These are phyloP conservation scores for Lithospermum erythrorhizon DNA, from an alignment of 257 asterid species.

Conservation along the genomic window DNA sequence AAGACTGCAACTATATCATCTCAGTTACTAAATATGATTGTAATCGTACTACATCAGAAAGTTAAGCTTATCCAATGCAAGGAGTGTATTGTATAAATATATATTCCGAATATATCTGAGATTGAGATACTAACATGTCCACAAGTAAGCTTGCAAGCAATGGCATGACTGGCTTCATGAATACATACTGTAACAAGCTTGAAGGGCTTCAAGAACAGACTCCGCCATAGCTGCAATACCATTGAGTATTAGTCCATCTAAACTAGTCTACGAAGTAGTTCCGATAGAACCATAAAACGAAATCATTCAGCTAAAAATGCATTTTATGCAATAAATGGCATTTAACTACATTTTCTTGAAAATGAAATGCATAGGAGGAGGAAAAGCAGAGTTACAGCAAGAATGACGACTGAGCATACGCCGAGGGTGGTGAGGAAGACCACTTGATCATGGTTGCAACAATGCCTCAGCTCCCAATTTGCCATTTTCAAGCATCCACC, in stretches of 20 bases:
- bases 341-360: background rate
- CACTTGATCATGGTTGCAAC: slow-evolving; percentile 40
- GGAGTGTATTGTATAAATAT: background rate
- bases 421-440: slow-evolving; percentile 32
- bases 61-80: background rate
- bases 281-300: no score
- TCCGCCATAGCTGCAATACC: slow-evolving; percentile 30
- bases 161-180: slow-evolving; percentile 40
- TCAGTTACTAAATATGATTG: no score
- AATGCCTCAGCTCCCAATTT: slow-evolving; percentile 38
- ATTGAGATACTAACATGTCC: slow-evolving; percentile 23
- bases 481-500: slow-evolving; percentile 14
- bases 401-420: slow-evolving; percentile 37
- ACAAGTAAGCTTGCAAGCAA: slow-evolving; percentile 36
- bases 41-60: no score
- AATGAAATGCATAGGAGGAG: background rate
- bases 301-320: no score
- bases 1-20: no score
- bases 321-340: no score
- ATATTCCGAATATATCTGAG: background rate
- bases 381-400: slow-evolving; percentile 20
- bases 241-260: no score
- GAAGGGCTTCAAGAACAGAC: slow-evolving; percentile 27
- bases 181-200: slow-evolving; percentile 31
- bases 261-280: no score